Base-by-base conservation (phyloP, 352 stramenopile genomes). In the Blastocystis sp. region DNA sequence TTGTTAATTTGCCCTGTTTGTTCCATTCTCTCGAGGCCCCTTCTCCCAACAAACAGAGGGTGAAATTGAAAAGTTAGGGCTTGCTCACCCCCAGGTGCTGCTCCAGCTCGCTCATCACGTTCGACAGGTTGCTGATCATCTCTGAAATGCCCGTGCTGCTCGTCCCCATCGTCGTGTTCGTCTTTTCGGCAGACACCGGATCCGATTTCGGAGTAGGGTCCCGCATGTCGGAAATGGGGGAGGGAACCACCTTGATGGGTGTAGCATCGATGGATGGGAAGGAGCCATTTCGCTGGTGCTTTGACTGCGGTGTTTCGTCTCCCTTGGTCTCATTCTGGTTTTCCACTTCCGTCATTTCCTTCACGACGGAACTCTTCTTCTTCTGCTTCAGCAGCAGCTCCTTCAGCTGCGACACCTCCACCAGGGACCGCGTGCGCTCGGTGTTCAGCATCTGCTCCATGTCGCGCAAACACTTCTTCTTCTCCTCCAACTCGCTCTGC, bases 221-320 rank as follows among this genome's bases (percentile, higher is more conserved):
- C 19, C 37, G 39, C 26, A 61, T 51, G 29, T 66, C 39, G 6
- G 71, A 81, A 19, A 37, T 50, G 13, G 71, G 71, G n/a, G 71
- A 81, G 10, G 39, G 21, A 26, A 81, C 71, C 10, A 59, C 37
- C 26, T 81, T 59, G 59, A 81, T 81, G 16, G 71, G 71, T 9
- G 71, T 81, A 35, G 71, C 71, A 67, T 81, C 62, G 13, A 81
- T 81, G 9, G 71, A 81, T 19, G 71, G 71, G 10, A 65, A 66
- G 12, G 71, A 35, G 24, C 50, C 71, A 16, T 26, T 13, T 51
- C 13, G 63, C 9, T 21, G 63, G 0, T 29, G 26, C 0, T 29
- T 35, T 0, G 0, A 9, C 0, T 74, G 26, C 16, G 63, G 63
- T 0, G 63, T 74, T 51, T 35, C 63, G 4, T 41, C 9, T 6